These are phyloP conservation scores for Kuraishia piskuri DNA, from an alignment of 805 yeast genomes.

Conservation along the genomic window DNA sequence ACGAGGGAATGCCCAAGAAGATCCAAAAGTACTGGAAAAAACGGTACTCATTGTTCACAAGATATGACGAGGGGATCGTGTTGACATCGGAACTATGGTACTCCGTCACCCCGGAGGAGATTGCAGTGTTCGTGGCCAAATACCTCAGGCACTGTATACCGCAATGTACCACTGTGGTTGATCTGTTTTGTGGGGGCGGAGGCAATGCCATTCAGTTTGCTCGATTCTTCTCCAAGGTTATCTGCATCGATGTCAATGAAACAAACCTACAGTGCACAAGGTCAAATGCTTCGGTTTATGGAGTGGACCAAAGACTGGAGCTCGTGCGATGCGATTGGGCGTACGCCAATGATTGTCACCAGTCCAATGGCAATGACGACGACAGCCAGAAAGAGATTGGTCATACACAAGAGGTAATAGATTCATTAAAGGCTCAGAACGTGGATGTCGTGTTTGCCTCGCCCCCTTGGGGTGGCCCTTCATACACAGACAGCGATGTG, in stretches of 20 bases:
- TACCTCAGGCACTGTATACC: constrained; percentile 45
- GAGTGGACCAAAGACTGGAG: constrained; percentile 41
- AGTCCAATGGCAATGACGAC: too few relatives aligned
- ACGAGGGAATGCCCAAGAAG: constrained; percentile 28
- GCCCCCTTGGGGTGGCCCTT: constrained; percentile 88
- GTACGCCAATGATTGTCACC: background rate
- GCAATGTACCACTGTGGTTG: constrained; percentile 39
- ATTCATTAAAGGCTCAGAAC: constrained; percentile 7
- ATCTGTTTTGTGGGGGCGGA: constrained; percentile 83
- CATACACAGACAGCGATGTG: constrained; percentile 30
- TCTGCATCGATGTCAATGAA: constrained; percentile 55
- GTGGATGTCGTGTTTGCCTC: constrained; percentile 61
- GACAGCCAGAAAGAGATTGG: background rate
- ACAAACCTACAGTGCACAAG: constrained; percentile 57
- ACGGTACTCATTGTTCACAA: constrained; percentile 51
- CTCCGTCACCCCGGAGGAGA: constrained; percentile 77
- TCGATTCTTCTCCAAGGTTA: constrained; percentile 36
- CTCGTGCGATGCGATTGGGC: constrained; percentile 40
- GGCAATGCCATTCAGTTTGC: constrained; percentile 81
- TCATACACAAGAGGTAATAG: constrained; percentile 3
- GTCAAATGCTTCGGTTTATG: constrained; percentile 61
- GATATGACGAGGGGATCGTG: constrained; percentile 58
- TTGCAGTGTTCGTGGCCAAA: constrained; percentile 55
- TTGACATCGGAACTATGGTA: constrained; percentile 75
- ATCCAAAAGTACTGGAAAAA: constrained; percentile 52